These are phyloP conservation scores for Pachyrhizus erosus DNA, from an alignment of 306 rosid species.

Conservation along the genomic window DNA sequence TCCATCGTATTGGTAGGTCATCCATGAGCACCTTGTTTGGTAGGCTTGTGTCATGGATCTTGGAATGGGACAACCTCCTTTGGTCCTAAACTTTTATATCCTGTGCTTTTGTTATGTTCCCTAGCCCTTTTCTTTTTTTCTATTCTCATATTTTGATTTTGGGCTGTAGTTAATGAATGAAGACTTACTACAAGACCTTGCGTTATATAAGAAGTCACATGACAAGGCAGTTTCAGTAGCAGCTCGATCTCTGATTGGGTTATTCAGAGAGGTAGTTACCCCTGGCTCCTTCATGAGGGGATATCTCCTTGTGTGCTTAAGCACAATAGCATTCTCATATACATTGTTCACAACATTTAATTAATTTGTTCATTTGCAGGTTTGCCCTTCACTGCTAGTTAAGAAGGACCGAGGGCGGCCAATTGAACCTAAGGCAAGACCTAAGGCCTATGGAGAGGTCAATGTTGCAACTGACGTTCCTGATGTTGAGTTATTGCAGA, in stretches of 20 bases:
- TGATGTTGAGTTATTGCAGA: slow-evolving; percentile 72
- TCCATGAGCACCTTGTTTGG: neutral
- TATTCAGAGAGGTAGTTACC: slow-evolving; percentile 78
- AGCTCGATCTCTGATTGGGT: slow-evolving; percentile 82
- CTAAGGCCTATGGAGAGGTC: slow-evolving; percentile 86
- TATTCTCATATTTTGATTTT: slow-evolving; percentile 45
- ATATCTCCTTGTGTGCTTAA: slow-evolving; percentile 8
- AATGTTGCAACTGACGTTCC: slow-evolving; percentile 66
- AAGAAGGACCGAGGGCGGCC: slow-evolving; percentile 97
- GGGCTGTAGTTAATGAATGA: slow-evolving; percentile 82
- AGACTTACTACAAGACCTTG: slow-evolving; percentile 95
- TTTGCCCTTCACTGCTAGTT: slow-evolving; percentile 84
- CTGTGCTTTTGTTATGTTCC: slow-evolving; percentile 23
- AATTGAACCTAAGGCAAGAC: slow-evolving; percentile 68
- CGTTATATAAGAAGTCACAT: slow-evolving; percentile 87
- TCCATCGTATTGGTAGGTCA: slow-evolving; percentile 12
- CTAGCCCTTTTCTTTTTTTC: slow-evolving; percentile 1
- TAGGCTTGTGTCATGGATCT: slow-evolving; percentile 34
- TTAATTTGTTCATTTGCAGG: slow-evolving; percentile 56
- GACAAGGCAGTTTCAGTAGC: slow-evolving; percentile 91
- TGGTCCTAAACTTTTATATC: slow-evolving; percentile 19
- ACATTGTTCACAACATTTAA: neutral
- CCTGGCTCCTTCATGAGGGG: slow-evolving; percentile 17
- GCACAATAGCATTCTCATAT: neutral
- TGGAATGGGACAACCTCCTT: slow-evolving; percentile 33